Conservation (phyloP, 2,329 filamentous ascomycete genomes). For the Calonectria multiphialidica region DNA sequence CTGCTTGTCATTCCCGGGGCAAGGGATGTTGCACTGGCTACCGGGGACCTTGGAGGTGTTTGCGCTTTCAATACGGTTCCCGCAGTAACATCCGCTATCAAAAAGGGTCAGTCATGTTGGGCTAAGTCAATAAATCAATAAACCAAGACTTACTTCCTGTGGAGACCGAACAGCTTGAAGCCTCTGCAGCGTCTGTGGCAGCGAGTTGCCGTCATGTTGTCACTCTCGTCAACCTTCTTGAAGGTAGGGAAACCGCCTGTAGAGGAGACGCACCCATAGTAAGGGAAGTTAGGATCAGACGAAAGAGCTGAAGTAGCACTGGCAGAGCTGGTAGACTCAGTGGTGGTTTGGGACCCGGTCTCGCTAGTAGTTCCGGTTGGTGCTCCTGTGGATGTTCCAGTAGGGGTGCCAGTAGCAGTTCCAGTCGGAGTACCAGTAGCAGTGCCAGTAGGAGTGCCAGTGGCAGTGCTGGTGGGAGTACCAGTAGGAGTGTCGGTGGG, state of each 20-base stretch:
- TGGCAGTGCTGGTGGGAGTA: neutral
- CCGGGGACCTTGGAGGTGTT: slow-evolving; percentile 18
- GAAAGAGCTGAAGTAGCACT: slow-evolving; percentile 33
- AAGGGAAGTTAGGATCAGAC: slow-evolving; percentile 32
- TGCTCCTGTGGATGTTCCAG: neutral
- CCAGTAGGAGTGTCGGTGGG: neutral
- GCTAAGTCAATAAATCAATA: fast-evolving
- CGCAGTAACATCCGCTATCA: slow-evolving; percentile 37
- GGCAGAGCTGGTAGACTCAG: neutral
- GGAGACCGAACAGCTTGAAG: slow-evolving; percentile 36
- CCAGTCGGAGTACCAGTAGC: slow-evolving; percentile 53
- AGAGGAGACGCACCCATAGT: slow-evolving; percentile 44
- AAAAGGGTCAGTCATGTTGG: neutral
- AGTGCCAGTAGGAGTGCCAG: neutral
- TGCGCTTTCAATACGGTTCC: slow-evolving; percentile 16
- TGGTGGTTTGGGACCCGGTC: no score
- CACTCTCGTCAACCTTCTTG: neutral
- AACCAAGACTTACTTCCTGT: slow-evolving; percentile 33
- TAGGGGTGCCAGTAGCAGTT: neutral
- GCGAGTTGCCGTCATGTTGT: neutral
- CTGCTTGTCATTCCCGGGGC: slow-evolving; percentile 36
- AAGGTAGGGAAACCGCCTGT: neutral
- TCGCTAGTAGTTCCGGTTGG: no score
- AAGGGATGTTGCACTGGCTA: slow-evolving; percentile 31
- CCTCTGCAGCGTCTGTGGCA: neutral